Base-by-base conservation (phyloP, 1,139 yeast genomes). In the Zygotorulaspora mrakii region DNA sequence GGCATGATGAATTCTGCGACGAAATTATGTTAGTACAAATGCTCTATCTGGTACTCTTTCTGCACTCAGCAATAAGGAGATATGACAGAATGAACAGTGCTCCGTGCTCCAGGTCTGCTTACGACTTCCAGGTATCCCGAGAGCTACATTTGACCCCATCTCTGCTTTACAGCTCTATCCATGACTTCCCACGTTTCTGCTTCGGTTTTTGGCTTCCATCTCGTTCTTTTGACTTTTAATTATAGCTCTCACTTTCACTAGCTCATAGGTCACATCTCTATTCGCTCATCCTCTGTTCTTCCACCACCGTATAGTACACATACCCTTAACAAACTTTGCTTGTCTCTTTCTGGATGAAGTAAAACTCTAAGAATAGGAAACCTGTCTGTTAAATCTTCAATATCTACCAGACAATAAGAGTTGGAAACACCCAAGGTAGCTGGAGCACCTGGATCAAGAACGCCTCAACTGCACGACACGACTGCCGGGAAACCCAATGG, bases 1-100 rank as follows among this genome's bases (percentile, higher is more conserved):
- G 97, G 96, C 98, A 91, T 89, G 74, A 79, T 70, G 58, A 48
- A 46, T 39, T 31, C 42, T 39, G 12, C 8, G 33, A 26, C 20
- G 14, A 6, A 21, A 23, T 14, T 20, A 23, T 33, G 42, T 38
- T 38, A 38, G 42, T 38, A 38, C 14, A 17, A 16, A 5, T 22
- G 3, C 18, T 23, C 35, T 17, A 20, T 20, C 9, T 6, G 9
- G 29, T 12, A 4, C 29, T 5, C 12, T 14, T 10, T 26, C 13
- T n/a, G 14, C 9, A 9, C 12, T 2, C 3, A 8, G 29, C 3
- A 3, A 10, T 25, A 4, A 25, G 6, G 22, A 20, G 22, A 20
- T 9, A 20, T n/a, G n/a, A n/a, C n/a, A n/a, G n/a, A n/a, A n/a
- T n/a, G n/a, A n/a, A n/a, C n/a, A n/a, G n/a, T n/a, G n/a, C n/a